Evolutionary conservation across 176 grass and related monocot species (phyloP).

Genomic region (Carex scoparia): DNA sequence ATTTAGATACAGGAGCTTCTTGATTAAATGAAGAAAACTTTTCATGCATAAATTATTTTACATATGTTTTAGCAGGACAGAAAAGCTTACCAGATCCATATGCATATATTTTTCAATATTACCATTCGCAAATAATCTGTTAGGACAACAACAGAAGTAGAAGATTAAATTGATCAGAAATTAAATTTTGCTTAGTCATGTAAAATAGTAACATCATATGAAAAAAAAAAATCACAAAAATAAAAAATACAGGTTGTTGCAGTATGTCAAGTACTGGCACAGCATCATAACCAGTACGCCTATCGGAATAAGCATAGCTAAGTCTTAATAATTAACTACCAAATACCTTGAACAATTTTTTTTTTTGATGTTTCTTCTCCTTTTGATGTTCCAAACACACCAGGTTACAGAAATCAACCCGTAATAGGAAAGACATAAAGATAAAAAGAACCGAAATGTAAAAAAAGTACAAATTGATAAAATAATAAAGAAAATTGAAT

Average conservation of each 20-base stretch:
- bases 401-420: not conserved
- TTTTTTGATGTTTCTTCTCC: not conserved
- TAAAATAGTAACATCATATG: not conserved
- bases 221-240: not conserved
- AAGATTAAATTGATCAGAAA: not conserved
- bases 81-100: conserved; percentile 58
- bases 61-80: not conserved
- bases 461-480: not conserved
- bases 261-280: not conserved
- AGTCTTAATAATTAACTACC: not conserved
- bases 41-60: not conserved
- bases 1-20: not conserved
- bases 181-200: not conserved
- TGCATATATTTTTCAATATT: conserved; percentile 49
- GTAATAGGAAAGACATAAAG: not conserved
- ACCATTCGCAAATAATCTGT: conserved; percentile 60
- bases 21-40: not conserved
- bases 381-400: not conserved
- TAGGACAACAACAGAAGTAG: conserved; percentile 20
- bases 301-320: not conserved
- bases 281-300: not conserved
- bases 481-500: not conserved
- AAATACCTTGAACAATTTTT: not conserved
- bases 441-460: not conserved
- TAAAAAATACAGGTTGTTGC: not conserved